Conservation (phyloP, 2,329 filamentous ascomycete genomes). For the Cryphonectria nitschkei region DNA sequence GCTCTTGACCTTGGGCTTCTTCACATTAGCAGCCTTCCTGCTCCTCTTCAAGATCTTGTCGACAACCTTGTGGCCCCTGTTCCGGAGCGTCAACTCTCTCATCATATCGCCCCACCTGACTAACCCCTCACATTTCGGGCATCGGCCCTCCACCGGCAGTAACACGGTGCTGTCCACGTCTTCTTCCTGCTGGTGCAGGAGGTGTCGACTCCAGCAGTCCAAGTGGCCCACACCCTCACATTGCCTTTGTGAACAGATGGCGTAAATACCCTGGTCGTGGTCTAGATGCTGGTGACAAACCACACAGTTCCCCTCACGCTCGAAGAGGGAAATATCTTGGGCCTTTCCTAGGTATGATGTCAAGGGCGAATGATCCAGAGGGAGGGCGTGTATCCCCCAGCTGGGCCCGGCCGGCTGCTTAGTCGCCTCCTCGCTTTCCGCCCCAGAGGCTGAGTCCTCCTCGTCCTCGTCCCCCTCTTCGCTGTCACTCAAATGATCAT, state of each 20-base stretch:
- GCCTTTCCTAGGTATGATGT: constrained; percentile 60
- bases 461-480: not conserved
- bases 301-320: constrained; percentile 58
- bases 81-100: constrained; percentile 77
- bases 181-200: constrained; percentile 44
- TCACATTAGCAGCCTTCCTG: constrained; percentile 26
- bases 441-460: not conserved
- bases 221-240: constrained; percentile 64
- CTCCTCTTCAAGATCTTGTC: constrained; percentile 66
- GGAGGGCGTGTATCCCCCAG: constrained; percentile 58
- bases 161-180: constrained; percentile 47
- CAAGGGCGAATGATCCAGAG: constrained; percentile 58
- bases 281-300: constrained; percentile 53
- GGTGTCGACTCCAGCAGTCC: constrained; percentile 60
- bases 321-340: constrained; percentile 57
- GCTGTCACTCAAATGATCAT: constrained; percentile 11
- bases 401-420: constrained; percentile 24
- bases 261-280: constrained; percentile 56
- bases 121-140: constrained; percentile 67
- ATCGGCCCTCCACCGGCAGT: constrained; percentile 70
- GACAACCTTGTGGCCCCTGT: constrained; percentile 71
- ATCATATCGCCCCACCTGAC: constrained; percentile 78
- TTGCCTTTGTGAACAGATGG: constrained; percentile 55
- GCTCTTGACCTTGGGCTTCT: constrained; percentile 35
- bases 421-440: not conserved